Percentiles rank a stretch among this genome's conserved stretches.
phyloP scores from a whole-genome alignment of 306 rosid species.

The Cicer chorassanicum region DNA sequence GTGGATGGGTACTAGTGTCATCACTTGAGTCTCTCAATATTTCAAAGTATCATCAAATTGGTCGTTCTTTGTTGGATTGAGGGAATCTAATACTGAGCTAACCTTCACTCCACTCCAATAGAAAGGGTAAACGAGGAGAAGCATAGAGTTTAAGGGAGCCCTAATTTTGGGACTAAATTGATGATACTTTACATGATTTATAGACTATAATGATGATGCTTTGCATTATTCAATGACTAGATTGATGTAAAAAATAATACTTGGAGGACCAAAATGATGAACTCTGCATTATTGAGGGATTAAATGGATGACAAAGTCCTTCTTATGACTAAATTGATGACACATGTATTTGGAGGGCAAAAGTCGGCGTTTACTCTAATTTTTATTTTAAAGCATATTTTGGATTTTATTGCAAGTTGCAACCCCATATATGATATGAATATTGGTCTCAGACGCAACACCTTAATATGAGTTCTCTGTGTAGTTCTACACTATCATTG shows the following conservation, averaged over 20 bases:
- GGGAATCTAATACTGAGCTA: not conserved
- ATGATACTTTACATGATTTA: not conserved
- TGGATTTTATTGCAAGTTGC: conserved; percentile 32
- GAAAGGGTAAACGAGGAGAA: not conserved
- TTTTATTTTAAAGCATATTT: conserved; percentile 36
- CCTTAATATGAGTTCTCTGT: conserved; percentile 33
- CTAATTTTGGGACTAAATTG: conserved; percentile 2
- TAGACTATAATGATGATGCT: not conserved
- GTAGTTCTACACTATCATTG: conserved; percentile 11
- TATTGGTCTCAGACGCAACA: conserved; percentile 11
- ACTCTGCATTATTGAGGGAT: not conserved
- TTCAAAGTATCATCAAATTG: not conserved
- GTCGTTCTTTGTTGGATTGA: not conserved
- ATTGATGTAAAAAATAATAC: not conserved
- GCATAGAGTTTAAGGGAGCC: not conserved
- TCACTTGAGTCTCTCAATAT: conserved; percentile 5
- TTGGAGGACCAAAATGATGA: conserved; percentile 9
- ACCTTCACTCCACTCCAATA: not conserved
- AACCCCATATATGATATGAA: not conserved
- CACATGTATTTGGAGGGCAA: conserved; percentile 1
- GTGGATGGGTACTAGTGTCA: not conserved
- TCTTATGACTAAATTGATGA: not conserved
- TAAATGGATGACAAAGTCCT: conserved; percentile 5
- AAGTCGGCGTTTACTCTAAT: conserved; percentile 4
- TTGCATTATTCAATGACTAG: conserved; percentile 2